Conservation (phyloP, 345 rosid genomes). For the Populus deltoides region DNA sequence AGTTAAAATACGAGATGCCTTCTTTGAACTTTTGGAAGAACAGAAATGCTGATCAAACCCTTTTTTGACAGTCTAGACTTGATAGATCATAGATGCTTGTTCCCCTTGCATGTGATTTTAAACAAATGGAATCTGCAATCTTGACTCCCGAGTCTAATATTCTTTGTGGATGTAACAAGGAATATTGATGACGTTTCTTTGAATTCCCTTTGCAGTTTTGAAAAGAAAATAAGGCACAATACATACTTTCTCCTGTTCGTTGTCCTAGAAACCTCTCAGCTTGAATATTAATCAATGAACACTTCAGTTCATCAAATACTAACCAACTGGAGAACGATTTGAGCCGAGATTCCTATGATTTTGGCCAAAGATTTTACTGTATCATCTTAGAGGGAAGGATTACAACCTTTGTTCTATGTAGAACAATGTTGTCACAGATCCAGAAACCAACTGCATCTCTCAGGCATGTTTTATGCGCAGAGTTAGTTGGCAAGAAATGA, state of each 20-base stretch:
- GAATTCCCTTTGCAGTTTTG: not conserved
- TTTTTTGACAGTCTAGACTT: slow-evolving; percentile 21
- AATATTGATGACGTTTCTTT: not conserved
- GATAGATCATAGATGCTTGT: slow-evolving; percentile 4
- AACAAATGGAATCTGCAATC: slow-evolving; percentile 12
- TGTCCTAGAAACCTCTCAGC: not conserved
- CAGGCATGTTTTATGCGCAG: not conserved
- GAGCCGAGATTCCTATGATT: not conserved
- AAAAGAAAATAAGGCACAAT: not conserved
- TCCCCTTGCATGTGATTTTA: slow-evolving; percentile 1
- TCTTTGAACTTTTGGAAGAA: slow-evolving; percentile 1
- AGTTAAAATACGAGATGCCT: slow-evolving; percentile 11
- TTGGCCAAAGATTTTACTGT: not conserved
- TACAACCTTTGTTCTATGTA: not conserved
- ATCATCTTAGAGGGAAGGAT: not conserved
- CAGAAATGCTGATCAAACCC: not conserved
- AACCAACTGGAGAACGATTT: not conserved
- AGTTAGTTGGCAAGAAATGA: not conserved
- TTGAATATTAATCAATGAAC: not conserved
- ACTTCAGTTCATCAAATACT: too few species aligned
- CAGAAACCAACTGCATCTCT: not conserved
- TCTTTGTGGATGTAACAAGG: slow-evolving; percentile 1
- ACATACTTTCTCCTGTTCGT: not conserved
- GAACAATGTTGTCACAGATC: not conserved
- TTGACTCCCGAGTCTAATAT: not conserved